These are phyloP conservation scores for Pezicula carpinea DNA, from an alignment of 2,329 filamentous ascomycete species.

Conservation along the genomic window DNA sequence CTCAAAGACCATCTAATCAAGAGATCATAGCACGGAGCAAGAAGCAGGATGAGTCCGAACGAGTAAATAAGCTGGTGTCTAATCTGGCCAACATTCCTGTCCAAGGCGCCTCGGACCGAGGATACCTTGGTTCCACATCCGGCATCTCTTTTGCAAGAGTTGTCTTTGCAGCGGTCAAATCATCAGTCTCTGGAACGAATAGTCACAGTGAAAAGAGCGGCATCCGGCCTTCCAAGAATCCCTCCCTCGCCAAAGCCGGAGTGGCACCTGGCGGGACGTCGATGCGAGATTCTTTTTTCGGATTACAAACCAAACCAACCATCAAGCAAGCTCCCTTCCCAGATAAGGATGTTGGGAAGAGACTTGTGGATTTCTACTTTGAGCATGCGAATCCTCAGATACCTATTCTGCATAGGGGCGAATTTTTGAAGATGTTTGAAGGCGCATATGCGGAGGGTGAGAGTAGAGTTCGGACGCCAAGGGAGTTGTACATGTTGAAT, in stretches of 20 bases:
- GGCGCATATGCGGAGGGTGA: constrained; percentile 66
- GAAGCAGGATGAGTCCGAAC: constrained; percentile 53
- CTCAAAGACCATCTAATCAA: constrained; percentile 19
- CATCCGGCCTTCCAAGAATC: constrained; percentile 52
- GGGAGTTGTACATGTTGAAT: constrained; percentile 90
- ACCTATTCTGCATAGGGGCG: constrained; percentile 80
- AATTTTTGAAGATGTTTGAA: constrained; percentile 87
- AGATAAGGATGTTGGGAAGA: constrained; percentile 64
- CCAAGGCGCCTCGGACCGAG: constrained; percentile 71
- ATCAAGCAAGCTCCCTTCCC: constrained; percentile 86
- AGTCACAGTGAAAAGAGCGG: constrained; percentile 67
- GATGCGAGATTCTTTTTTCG: constrained; percentile 95
- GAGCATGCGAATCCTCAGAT: constrained; percentile 96
- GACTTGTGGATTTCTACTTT: constrained; percentile 81
- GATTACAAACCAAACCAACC: constrained; percentile 84
- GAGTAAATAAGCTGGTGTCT: constrained; percentile 61
- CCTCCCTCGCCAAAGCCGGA: constrained; percentile 33
- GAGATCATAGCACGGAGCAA: constrained; percentile 27
- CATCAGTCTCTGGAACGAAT: constrained; percentile 58
- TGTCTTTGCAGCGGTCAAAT: constrained; percentile 88
- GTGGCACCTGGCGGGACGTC: constrained; percentile 59
- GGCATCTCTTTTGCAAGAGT: constrained; percentile 93
- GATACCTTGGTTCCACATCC: constrained; percentile 78
- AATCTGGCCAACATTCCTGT: constrained; percentile 74
- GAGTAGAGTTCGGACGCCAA: constrained; percentile 61